Percentiles rank a stretch among this genome's conserved stretches.
These are phyloP conservation scores for Rhodofomes roseus DNA, from an alignment of 1,284 basidiomycete species.

Conservation along the genomic window DNA sequence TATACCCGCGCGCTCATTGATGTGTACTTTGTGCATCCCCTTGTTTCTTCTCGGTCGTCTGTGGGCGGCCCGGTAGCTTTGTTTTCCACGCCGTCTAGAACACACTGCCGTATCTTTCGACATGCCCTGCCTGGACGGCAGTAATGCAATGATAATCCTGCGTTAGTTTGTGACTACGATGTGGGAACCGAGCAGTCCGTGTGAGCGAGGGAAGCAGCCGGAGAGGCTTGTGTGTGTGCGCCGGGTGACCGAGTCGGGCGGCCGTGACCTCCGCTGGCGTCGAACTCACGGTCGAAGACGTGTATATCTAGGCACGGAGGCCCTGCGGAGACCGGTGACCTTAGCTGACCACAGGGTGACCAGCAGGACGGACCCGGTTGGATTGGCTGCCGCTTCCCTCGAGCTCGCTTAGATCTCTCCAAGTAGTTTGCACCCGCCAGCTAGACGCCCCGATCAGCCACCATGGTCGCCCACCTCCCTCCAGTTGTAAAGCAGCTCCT, in stretches of 20 bases:
- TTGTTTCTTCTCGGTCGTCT: background rate
- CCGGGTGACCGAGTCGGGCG: background rate
- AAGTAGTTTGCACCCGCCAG: background rate
- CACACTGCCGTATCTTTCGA: background rate
- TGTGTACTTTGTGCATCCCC: background rate
- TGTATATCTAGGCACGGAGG: slow-evolving; percentile 1
- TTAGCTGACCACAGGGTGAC: too few species aligned
- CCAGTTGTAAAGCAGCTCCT: slow-evolving; percentile 69
- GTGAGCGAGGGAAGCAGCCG: background rate
- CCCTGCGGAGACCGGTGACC: too few species aligned
- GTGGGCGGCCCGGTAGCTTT: background rate
- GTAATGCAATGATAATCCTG: background rate
- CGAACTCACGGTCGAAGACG: background rate
- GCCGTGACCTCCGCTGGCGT: background rate
- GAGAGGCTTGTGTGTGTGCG: background rate
- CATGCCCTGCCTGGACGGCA: background rate
- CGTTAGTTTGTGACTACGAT: background rate
- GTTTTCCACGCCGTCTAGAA: background rate
- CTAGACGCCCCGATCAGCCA: slow-evolving; percentile 11
- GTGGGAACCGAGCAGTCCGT: background rate
- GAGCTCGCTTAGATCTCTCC: slow-evolving; percentile 4
- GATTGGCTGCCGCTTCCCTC: background rate
- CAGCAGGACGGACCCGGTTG: background rate
- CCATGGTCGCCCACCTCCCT: slow-evolving; percentile 44
- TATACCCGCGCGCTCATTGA: background rate